A percentile compares a stretch with the other conserved stretches of the same genome.
phyloP scores from a whole-genome alignment of 108 stramenopile genomes.

The Pseudonitzschia multistriata region DNA sequence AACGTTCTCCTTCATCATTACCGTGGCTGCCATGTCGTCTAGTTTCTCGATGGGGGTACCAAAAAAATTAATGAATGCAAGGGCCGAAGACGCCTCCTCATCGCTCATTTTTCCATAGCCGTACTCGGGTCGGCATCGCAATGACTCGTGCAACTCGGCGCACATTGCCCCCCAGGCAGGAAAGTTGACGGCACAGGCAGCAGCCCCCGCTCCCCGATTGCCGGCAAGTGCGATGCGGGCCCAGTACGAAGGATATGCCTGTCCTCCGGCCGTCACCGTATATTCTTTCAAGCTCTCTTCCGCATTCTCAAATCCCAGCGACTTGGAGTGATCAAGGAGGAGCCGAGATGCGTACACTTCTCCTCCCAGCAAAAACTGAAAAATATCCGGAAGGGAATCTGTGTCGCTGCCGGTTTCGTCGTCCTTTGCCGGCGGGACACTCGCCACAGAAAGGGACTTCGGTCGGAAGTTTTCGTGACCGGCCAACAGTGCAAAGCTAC shows the following conservation, averaged over 20 bases:
- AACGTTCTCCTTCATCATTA: slow-evolving; percentile 29
- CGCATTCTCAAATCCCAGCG: slow-evolving; percentile 16
- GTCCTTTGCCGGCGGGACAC: slow-evolving; percentile 13
- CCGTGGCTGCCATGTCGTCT: slow-evolving; percentile 38
- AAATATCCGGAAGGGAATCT: slow-evolving; percentile 17
- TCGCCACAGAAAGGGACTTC: slow-evolving; percentile 15
- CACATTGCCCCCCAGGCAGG: slow-evolving; percentile 46
- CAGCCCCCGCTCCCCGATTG: slow-evolving; percentile 37
- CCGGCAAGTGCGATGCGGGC: slow-evolving; percentile 30
- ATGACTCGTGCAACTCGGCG: slow-evolving; percentile 10
- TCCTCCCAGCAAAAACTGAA: slow-evolving; percentile 42
- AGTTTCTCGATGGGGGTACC: slow-evolving; percentile 35
- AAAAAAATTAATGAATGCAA: slow-evolving; percentile 42
- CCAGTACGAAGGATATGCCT: slow-evolving; percentile 49
- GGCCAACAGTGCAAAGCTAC: slow-evolving; percentile 31
- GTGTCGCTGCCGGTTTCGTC: background rate
- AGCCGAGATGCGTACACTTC: slow-evolving; percentile 36
- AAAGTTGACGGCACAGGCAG: slow-evolving; percentile 46
- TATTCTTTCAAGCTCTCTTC: background rate
- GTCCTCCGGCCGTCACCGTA: slow-evolving; percentile 15
- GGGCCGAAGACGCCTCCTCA: slow-evolving; percentile 13
- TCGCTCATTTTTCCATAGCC: slow-evolving; percentile 21
- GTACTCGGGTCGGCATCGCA: slow-evolving; percentile 9
- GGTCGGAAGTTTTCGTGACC: slow-evolving; percentile 26
- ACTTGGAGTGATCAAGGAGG: slow-evolving; percentile 22